phyloP scores from a whole-genome alignment of 2,329 filamentous ascomycete genomes.

The Paracorniculantispora psalliotae region DNA sequence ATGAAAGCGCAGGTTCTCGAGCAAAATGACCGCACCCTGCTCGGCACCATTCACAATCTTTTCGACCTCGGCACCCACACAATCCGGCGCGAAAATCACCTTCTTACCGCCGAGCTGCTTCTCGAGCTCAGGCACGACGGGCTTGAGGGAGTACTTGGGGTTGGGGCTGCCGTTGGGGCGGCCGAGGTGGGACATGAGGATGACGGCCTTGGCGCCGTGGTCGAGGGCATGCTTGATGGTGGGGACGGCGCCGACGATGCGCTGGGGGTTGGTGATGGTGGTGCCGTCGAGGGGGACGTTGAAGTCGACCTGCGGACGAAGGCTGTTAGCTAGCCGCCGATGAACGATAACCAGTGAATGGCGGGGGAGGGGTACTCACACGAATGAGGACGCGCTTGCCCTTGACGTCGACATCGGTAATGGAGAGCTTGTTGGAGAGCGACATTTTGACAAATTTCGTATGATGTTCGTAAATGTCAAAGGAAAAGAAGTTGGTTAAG shows the following conservation, averaged over 20 bases:
- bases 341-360: slow-evolving; percentile 16
- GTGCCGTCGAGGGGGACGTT: slow-evolving; percentile 93
- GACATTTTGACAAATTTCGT: slow-evolving; percentile 62
- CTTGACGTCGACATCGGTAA: slow-evolving; percentile 94
- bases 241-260: slow-evolving; percentile 90
- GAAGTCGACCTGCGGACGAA: slow-evolving; percentile 83
- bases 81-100: slow-evolving; percentile 87
- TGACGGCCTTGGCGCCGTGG: slow-evolving; percentile 82
- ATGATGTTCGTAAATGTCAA: neutral
- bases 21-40: slow-evolving; percentile 76
- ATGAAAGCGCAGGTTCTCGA: slow-evolving; percentile 99
- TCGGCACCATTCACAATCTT: slow-evolving; percentile 78
- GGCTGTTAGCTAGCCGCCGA: neutral
- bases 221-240: slow-evolving; percentile 94
- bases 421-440: slow-evolving; percentile 96
- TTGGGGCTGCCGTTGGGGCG: slow-evolving; percentile 88
- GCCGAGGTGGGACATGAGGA: slow-evolving; percentile 98
- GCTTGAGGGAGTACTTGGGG: slow-evolving; percentile 90
- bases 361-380: slow-evolving; percentile 53
- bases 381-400: slow-evolving; percentile 97
- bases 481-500: neutral
- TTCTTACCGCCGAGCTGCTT: slow-evolving; percentile 79
- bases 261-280: slow-evolving; percentile 97
- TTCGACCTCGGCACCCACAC: slow-evolving; percentile 85
- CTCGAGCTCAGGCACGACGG: slow-evolving; percentile 86